Base-by-base conservation (phyloP, 1,284 basidiomycete genomes). In the Exobasidium rhododendri region DNA sequence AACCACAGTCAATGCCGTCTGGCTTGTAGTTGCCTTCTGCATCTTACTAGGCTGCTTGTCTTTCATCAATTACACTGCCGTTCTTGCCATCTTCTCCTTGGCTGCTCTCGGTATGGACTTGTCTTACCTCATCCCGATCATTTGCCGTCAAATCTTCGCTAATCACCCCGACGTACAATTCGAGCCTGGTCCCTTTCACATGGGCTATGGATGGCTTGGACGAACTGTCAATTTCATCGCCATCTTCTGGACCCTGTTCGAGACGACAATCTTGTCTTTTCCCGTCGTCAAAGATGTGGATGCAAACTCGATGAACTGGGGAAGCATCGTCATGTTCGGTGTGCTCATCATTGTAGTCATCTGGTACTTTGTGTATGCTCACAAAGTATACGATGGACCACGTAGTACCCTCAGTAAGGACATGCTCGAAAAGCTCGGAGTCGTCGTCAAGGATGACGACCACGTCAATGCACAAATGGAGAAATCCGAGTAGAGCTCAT, bases 181-280 rank as follows among this genome's bases (percentile, higher is more conserved):
- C 83, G 87, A 87, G 77, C 90, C 91, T 0, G 91, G 91, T n/a
- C 91, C 91, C 20, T 93, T 91, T 82, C 89, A 87, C 78, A 87
- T 92, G 83, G 91, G 91, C 24, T 82, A 86, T 57, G 90, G 89
- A 0, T 55, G 83, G 62, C 77, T 91, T 22, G 89, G 88, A 2
- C 85, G 84, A 81, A 73, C 83, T 14, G 84, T 85, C 68, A 91
- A 92, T 74, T 64, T 83, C 22, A 84, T 84, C 55, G 90, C 89
- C 68, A 86, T 91, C 49, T 52, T 80, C 28, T 83, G 82, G 81
- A 82, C 82, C 28, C 43, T 70, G 4, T 81, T 82, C 59, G 81
- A 81, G 58, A 71, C 69, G 65, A 66, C 62, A 43, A 60, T 76
- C 53, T 66, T 77, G 4, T 59, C 66, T 43, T 74, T 78, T 49